A percentile compares a stretch with the other conserved stretches of the same genome.
Conservation (phyloP, 331 rosid genomes). For the Acacia pycnantha region DNA sequence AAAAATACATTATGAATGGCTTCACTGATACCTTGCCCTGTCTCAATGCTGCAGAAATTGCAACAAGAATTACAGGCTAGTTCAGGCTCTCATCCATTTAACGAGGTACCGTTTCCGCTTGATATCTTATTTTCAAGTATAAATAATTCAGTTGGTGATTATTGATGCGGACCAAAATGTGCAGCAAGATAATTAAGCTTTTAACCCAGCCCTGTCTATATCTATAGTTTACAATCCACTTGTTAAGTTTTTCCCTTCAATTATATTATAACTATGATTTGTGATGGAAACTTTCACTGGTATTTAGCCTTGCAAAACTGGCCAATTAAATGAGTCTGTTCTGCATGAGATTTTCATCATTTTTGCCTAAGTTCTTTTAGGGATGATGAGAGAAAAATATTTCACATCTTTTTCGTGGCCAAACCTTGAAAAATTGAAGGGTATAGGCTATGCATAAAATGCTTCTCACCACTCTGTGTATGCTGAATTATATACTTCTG, state of each 20-base stretch:
- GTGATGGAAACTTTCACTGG: neutral
- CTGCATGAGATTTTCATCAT: neutral
- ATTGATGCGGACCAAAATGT: neutral
- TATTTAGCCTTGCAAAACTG: neutral
- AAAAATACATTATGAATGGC: neutral
- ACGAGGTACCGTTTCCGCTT: slow-evolving; percentile 52
- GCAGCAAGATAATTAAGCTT: neutral
- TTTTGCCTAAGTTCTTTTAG: neutral
- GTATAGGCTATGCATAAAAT: neutral
- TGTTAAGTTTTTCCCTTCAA: neutral
- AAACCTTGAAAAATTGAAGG: neutral
- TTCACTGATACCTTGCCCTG: neutral
- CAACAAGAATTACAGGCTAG: slow-evolving; percentile 64
- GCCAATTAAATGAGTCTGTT: slow-evolving; percentile 14
- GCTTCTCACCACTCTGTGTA: neutral
- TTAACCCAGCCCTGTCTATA: neutral
- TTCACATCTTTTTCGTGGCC: neutral
- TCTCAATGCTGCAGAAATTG: slow-evolving; percentile 55
- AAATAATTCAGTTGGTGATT: neutral
- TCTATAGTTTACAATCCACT: neutral
- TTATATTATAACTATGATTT: neutral
- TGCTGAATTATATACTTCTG: neutral
- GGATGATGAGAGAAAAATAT: neutral
- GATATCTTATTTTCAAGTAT: neutral
- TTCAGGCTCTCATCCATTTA: slow-evolving; percentile 76